Evolutionary conservation across 148 eudicot genomes (phyloP), one percentile per base, ranked within the genome.

Genomic region (Limonium bicolor): DNA sequence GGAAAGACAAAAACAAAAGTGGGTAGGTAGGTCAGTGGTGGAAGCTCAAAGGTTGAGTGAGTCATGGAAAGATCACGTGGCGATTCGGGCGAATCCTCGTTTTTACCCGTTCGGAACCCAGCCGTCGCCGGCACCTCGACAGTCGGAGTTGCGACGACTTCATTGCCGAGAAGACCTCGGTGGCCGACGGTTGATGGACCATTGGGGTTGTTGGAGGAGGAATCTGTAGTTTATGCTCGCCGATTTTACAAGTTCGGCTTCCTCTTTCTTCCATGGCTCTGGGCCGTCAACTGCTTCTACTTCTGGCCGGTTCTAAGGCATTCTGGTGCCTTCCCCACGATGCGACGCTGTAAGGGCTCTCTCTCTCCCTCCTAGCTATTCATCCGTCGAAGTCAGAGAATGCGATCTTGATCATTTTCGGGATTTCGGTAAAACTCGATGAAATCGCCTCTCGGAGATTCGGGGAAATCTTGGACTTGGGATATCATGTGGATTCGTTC

Each of bases 101-200:
- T 64, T 15, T 53, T 65, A 10, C 71, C 77, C 27, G 46, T 51
- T 35, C 61, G 39, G 32, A 42, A 56, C 35, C 67, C 69, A 30
- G 30, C 51, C 52, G n/a, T 38, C 25, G 41, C 13, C 44, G 11
- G n/a, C 19, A n/a, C n/a, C n/a, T n/a, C n/a, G n/a, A n/a, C n/a
- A n/a, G n/a, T n/a, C n/a, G n/a, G n/a, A n/a, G n/a, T n/a, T n/a
- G 28, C 21, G 3, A 11, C 21, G 25, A 6, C 26, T 46, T 30
- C 48, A 0, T 15, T 54, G 23, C 10, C 20, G 7, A 28, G 37
- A 40, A 52, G 56, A 34, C 53, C 60, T 19, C 57, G 39, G 21
- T 86, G 94, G 88, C 92, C 94, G 12, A 83, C 97, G 8, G 71
- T 88, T 10, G 97, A 88, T 45, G 97, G 97, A 0, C 72, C 86